A percentile compares a stretch with the other conserved stretches of the same genome.
These are phyloP conservation scores for Aureobasidium uvarum DNA, from an alignment of 2,329 filamentous ascomycete genomes.

Conservation along the genomic window DNA sequence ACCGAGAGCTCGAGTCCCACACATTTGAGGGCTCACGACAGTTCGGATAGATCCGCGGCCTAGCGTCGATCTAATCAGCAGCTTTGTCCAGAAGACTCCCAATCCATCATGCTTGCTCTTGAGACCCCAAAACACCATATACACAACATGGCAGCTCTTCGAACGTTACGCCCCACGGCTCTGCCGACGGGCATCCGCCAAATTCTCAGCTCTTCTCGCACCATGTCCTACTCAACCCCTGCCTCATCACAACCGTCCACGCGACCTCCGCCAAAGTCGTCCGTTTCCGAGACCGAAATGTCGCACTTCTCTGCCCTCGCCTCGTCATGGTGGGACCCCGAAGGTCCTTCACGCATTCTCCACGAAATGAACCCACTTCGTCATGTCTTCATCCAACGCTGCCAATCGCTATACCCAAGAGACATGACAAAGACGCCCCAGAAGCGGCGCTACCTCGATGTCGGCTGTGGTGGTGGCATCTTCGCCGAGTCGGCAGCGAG, in stretches of 20 bases:
- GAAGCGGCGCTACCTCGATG: slow-evolving; percentile 73
- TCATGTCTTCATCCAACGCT: slow-evolving; percentile 82
- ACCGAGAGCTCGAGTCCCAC: background rate
- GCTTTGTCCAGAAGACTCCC: slow-evolving; percentile 4
- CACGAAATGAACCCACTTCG: slow-evolving; percentile 98
- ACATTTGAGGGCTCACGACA: background rate
- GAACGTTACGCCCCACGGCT: slow-evolving; percentile 20
- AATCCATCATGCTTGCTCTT: background rate
- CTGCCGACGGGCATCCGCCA: slow-evolving; percentile 21
- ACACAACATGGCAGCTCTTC: slow-evolving; percentile 19
- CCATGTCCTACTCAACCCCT: slow-evolving; percentile 13
- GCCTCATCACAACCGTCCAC: slow-evolving; percentile 12
- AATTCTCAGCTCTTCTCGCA: background rate
- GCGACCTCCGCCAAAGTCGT: slow-evolving; percentile 44
- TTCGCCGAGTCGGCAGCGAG: slow-evolving; percentile 86
- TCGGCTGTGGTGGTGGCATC: slow-evolving; percentile 95
- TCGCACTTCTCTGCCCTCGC: slow-evolving; percentile 94
- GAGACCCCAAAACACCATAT: background rate
- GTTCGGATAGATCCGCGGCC: slow-evolving; percentile 1
- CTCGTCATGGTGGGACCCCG: slow-evolving; percentile 94
- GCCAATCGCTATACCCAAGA: slow-evolving; percentile 47
- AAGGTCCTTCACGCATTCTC: slow-evolving; percentile 85
- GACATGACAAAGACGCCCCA: slow-evolving; percentile 22
- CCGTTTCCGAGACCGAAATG: slow-evolving; percentile 84
- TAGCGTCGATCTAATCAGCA: slow-evolving; percentile 24